Evolutionary conservation across 2,329 filamentous ascomycete genomes (phyloP).

Genomic region (Aspergillus piperis): DNA sequence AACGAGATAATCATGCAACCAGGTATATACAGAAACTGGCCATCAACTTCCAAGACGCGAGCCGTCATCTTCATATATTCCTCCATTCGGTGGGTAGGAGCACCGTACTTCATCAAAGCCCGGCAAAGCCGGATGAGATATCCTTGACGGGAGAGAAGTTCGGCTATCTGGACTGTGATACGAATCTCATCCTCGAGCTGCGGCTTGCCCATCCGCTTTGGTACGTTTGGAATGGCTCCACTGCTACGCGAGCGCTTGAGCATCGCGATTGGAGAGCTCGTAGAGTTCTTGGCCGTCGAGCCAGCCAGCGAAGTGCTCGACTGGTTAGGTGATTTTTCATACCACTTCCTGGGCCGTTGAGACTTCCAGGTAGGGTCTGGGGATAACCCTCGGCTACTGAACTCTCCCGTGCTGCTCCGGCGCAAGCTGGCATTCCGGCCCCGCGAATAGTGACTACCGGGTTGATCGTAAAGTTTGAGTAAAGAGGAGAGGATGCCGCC

Average conservation of each 20-base stretch:
- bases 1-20: constrained; percentile 96
- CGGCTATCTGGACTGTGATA: constrained; percentile 64
- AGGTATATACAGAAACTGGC: constrained; percentile 88
- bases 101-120: constrained; percentile 87
- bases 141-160: constrained; percentile 75
- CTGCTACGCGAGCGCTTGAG: constrained; percentile 42
- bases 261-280: constrained; percentile 31
- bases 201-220: constrained; percentile 35
- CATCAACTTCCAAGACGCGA: constrained; percentile 82
- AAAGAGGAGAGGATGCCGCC: constrained; percentile 73
- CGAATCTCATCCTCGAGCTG: constrained; percentile 55
- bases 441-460: constrained; percentile 34
- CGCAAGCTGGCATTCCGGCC: constrained; percentile 33
- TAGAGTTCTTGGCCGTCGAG: constrained; percentile 32
- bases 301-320: constrained; percentile 39
- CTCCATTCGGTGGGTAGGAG: constrained; percentile 88
- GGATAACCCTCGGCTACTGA: constrained; percentile 33
- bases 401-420: constrained; percentile 34
- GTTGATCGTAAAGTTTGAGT: constrained; percentile 67
- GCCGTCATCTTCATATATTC: constrained; percentile 90
- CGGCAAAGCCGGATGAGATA: constrained; percentile 85
- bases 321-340: constrained; percentile 40
- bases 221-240: constrained; percentile 29
- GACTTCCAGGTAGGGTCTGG: constrained; percentile 35
- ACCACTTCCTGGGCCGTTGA: constrained; percentile 41